Conservation (phyloP, 2,329 filamentous ascomycete species). For the Ophiostoma piceae region DNA sequence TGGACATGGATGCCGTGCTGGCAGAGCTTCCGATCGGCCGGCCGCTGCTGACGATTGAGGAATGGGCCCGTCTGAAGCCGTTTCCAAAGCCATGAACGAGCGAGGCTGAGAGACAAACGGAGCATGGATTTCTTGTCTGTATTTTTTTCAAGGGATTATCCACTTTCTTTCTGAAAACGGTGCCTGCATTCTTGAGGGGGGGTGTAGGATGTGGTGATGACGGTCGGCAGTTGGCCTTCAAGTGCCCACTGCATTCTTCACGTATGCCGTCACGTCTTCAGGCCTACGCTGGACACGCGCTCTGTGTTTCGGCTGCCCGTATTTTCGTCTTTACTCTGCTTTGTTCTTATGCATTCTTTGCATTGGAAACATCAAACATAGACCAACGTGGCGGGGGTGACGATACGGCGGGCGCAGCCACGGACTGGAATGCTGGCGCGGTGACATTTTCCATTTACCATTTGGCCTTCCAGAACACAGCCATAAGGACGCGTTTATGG, state of each 20-base stretch:
- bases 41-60: conserved; percentile 34
- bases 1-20: conserved; percentile 36
- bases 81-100: neutral
- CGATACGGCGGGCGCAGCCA: conserved; percentile 1
- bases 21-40: conserved; percentile 32
- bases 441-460: neutral
- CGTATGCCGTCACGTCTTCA: neutral
- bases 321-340: conserved; percentile 1
- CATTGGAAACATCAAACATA: neutral
- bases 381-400: conserved; percentile 4
- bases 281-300: too few relatives aligned
- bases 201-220: conserved; percentile 7
- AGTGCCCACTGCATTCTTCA: neutral
- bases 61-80: conserved; percentile 32
- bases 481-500: neutral
- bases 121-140: neutral
- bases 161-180: neutral
- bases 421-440: neutral
- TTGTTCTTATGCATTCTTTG: conserved; percentile 5
- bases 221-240: neutral
- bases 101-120: neutral
- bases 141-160: neutral
- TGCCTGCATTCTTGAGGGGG: neutral
- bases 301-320: neutral
- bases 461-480: neutral